phyloP scores from a whole-genome alignment of 2,329 filamentous ascomycete genomes.

The Lachnellula subtilissima region DNA sequence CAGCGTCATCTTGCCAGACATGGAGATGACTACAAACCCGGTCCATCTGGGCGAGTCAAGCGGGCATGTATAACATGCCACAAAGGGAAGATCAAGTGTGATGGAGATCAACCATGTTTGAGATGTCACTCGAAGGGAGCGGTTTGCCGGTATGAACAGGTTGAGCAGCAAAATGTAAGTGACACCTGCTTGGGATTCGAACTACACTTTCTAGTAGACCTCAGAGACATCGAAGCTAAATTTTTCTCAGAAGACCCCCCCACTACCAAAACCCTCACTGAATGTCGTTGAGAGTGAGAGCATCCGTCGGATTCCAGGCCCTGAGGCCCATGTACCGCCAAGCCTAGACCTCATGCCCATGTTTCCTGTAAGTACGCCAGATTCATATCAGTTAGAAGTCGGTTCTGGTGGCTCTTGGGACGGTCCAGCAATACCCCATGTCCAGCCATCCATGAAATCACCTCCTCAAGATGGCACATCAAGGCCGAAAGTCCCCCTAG shows the following conservation, averaged over 20 bases:
- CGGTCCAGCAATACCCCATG: background rate
- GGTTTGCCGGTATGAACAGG: conserved; percentile 33
- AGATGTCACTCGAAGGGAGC: conserved; percentile 38
- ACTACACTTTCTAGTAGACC: background rate
- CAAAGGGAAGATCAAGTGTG: conserved; percentile 42
- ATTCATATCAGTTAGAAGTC: too few relatives aligned
- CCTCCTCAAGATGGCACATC: background rate
- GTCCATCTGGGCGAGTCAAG: conserved; percentile 30
- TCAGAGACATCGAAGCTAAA: too few relatives aligned
- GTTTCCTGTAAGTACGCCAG: too few relatives aligned
- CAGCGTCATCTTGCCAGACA: conserved; percentile 25
- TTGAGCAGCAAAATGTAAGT: conserved; percentile 1
- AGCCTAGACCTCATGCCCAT: too few relatives aligned
- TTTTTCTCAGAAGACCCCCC: too few relatives aligned
- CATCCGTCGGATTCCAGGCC: too few relatives aligned
- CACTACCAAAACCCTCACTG: too few relatives aligned
- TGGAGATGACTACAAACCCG: conserved; percentile 22
- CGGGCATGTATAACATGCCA: conserved; percentile 42
- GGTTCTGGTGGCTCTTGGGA: background rate
- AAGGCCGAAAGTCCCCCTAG: background rate
- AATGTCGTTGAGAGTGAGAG: too few relatives aligned
- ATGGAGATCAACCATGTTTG: conserved; percentile 37
- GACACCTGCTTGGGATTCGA: background rate
- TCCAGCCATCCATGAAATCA: background rate
- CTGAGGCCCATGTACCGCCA: too few relatives aligned